A percentile compares a stretch with the other conserved stretches of the same genome.
Conservation (phyloP, 129 eudicot species). For the Gnaphalium uliginosum region DNA sequence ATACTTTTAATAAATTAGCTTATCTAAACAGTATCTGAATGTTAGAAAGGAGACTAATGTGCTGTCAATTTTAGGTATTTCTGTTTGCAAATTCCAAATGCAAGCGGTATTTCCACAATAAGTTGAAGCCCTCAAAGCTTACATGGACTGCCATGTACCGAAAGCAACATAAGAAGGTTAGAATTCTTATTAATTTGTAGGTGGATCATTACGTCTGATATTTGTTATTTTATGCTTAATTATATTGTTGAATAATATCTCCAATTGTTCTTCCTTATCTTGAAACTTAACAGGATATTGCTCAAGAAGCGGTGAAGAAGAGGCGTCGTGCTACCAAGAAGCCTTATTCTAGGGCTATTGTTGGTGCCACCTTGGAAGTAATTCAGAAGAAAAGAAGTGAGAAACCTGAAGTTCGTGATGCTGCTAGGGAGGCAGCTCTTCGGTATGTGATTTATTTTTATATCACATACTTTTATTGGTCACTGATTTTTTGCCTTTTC, state of each 20-base stretch:
- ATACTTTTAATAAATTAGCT: too few species aligned
- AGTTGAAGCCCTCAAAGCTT: slow-evolving; percentile 52
- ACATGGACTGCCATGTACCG: slow-evolving; percentile 60
- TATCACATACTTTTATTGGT: neutral
- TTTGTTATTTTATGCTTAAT: neutral
- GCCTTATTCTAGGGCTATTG: slow-evolving; percentile 65
- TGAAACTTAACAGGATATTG: slow-evolving; percentile 38
- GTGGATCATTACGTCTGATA: too few species aligned
- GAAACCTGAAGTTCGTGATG: slow-evolving; percentile 72
- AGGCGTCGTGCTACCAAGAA: slow-evolving; percentile 62
- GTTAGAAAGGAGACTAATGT: too few species aligned
- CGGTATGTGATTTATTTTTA: slow-evolving; percentile 31
- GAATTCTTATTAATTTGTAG: neutral
- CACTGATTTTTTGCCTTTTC: too few species aligned
- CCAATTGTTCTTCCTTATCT: too few species aligned
- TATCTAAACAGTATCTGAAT: too few species aligned
- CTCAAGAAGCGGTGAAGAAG: slow-evolving; percentile 65
- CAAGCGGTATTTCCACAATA: slow-evolving; percentile 53
- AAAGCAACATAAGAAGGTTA: slow-evolving; percentile 55
- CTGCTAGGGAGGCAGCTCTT: slow-evolving; percentile 72
- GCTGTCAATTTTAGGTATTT: slow-evolving; percentile 33
- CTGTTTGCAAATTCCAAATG: slow-evolving; percentile 51
- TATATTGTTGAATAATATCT: neutral
- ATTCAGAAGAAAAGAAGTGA: slow-evolving; percentile 64
- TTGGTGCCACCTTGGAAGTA: slow-evolving; percentile 67